These are phyloP conservation scores for Nidularia pulvinata DNA, from an alignment of 768 basidiomycete genomes.

Conservation along the genomic window DNA sequence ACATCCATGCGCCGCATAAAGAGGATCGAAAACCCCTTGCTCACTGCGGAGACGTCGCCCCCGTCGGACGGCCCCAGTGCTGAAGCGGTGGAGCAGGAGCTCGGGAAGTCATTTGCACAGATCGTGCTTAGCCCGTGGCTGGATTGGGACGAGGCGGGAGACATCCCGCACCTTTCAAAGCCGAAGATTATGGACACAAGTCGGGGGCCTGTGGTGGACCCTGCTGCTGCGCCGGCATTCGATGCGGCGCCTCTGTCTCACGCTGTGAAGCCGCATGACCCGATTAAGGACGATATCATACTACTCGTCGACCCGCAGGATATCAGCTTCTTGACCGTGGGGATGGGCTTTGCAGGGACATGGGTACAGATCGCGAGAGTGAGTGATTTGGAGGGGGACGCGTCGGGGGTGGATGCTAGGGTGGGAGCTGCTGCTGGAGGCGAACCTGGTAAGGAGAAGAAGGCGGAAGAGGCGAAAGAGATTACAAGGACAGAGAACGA, in stretches of 20 bases:
- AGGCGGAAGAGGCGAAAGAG: too few species aligned
- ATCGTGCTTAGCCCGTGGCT: constrained; percentile 38
- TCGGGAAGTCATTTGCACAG: constrained; percentile 30
- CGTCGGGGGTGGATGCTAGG: too few species aligned
- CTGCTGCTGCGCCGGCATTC: constrained; percentile 30
- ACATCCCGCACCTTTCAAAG: constrained; percentile 24
- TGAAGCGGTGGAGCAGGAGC: constrained; percentile 32
- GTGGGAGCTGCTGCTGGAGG: too few species aligned
- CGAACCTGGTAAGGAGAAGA: too few species aligned
- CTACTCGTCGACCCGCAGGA: constrained; percentile 50
- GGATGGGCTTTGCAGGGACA: constrained; percentile 63
- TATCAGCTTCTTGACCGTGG: constrained; percentile 38
- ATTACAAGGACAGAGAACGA: too few species aligned
- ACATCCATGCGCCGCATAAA: constrained; percentile 59
- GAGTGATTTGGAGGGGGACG: constrained; percentile 14
- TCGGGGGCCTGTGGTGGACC: constrained; percentile 23
- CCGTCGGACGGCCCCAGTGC: constrained; percentile 15
- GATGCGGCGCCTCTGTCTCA: constrained; percentile 7
- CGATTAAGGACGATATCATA: constrained; percentile 56
- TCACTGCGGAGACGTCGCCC: constrained; percentile 19
- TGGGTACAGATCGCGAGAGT: constrained; percentile 67
- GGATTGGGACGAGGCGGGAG: constrained; percentile 37
- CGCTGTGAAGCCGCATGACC: constrained; percentile 39
- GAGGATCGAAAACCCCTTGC: constrained; percentile 34
- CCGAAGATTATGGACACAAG: constrained; percentile 36